Conservation (phyloP, 176 grass and related monocot genomes). For the Rhynchospora breviuscula region DNA sequence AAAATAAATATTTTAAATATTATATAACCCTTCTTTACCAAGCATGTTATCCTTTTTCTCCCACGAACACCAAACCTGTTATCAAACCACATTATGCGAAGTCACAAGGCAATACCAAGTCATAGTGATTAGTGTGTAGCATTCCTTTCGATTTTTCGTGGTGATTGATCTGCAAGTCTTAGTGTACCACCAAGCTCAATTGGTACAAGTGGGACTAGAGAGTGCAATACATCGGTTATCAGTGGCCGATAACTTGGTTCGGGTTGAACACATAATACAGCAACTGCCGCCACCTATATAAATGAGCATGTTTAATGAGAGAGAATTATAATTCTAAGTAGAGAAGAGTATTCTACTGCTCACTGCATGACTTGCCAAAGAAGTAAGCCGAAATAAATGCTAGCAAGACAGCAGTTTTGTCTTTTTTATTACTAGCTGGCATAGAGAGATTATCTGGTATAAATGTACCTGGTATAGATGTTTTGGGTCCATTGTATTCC, state of each 20-base stretch:
- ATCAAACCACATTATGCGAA: conserved; percentile 18
- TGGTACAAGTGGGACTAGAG: conserved; percentile 83
- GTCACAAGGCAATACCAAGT: neutral
- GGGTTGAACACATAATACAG: conserved; percentile 81
- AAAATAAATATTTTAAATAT: conserved; percentile 1
- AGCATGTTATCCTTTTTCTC: neutral
- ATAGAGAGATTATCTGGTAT: neutral
- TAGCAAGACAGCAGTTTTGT: neutral
- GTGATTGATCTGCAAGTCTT: conserved; percentile 39
- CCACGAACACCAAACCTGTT: conserved; percentile 11
- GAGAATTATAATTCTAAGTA: neutral
- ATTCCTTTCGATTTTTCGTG: neutral
- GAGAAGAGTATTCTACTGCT: neutral
- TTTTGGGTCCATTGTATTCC: conserved; percentile 84
- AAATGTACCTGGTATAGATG: conserved; percentile 78
- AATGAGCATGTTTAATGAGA: neutral
- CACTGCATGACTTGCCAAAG: neutral
- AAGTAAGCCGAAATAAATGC: neutral
- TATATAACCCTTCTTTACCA: neutral
- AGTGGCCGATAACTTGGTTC: conserved; percentile 96
- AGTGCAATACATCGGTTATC: conserved; percentile 95
- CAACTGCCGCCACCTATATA: conserved; percentile 86
- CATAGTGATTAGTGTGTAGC: conserved; percentile 1
- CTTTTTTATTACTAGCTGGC: neutral
- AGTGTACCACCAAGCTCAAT: conserved; percentile 81